Evolutionary conservation across 2,329 filamentous ascomycete species (phyloP).

Genomic region (Colletotrichum phormii): DNA sequence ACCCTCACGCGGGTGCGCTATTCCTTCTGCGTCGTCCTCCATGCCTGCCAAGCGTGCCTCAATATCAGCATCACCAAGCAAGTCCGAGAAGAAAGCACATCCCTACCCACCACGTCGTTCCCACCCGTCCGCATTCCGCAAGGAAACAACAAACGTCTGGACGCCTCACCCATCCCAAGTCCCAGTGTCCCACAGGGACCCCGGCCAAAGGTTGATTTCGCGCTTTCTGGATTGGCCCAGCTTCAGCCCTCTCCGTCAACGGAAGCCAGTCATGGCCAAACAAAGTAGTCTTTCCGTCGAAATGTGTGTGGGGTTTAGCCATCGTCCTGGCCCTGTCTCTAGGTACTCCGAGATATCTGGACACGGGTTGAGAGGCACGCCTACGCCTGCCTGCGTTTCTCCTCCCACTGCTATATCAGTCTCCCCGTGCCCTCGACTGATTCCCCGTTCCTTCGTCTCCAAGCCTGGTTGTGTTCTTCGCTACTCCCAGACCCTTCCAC

Average conservation of each 20-base stretch:
- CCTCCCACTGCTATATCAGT: constrained; percentile 15
- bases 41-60: constrained; percentile 22
- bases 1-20: constrained; percentile 6
- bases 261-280: constrained; percentile 11
- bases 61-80: constrained; percentile 20
- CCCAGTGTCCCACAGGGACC: constrained; percentile 9
- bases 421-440: neutral
- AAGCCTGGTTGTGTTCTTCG: neutral
- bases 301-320: constrained; percentile 2
- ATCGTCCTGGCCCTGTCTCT: neutral
- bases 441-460: neutral
- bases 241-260: constrained; percentile 31
- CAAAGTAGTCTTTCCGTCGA: constrained; percentile 1
- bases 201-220: neutral
- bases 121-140: constrained; percentile 7
- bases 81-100: constrained; percentile 9
- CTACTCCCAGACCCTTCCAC: neutral
- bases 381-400: neutral
- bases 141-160: constrained; percentile 10
- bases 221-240: constrained; percentile 20
- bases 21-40: constrained; percentile 21
- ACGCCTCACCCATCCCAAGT: constrained; percentile 8
- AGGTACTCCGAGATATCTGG: neutral
- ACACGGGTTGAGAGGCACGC: neutral
- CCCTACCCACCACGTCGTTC: constrained; percentile 14